phyloP scores from a whole-genome alignment of 495 filamentous ascomycete species.

The Aspergillus bertholletiae region DNA sequence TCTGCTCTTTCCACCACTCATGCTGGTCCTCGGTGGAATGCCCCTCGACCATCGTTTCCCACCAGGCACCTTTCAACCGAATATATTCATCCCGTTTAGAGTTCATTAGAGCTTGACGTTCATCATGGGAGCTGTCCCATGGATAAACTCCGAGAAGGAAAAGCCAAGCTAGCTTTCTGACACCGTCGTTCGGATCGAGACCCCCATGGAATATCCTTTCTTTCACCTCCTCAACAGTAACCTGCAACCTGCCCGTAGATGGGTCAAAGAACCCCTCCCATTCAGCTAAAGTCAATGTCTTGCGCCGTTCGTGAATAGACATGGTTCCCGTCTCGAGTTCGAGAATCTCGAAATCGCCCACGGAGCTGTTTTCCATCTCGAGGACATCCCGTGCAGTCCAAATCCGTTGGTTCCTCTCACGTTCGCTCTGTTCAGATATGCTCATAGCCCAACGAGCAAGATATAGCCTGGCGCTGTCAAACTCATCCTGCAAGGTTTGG shows the following conservation, averaged over 20 bases:
- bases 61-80: slow-evolving; percentile 90
- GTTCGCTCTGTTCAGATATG: slow-evolving; percentile 92
- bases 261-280: slow-evolving; percentile 85
- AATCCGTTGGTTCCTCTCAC: slow-evolving; percentile 76
- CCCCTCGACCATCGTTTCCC: slow-evolving; percentile 86
- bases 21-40: slow-evolving; percentile 70
- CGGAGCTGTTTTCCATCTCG: slow-evolving; percentile 87
- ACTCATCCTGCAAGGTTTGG: slow-evolving; percentile 91
- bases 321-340: slow-evolving; percentile 72
- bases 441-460: slow-evolving; percentile 98
- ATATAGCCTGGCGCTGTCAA: slow-evolving; percentile 92
- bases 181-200: slow-evolving; percentile 81
- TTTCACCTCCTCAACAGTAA: slow-evolving; percentile 89
- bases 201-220: slow-evolving; percentile 96
- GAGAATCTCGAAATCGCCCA: slow-evolving; percentile 93
- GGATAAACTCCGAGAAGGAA: slow-evolving; percentile 88
- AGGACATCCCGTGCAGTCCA: slow-evolving; percentile 92
- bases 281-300: slow-evolving; percentile 73
- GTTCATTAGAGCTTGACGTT: slow-evolving; percentile 74
- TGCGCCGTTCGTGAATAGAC: slow-evolving; percentile 68
- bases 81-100: slow-evolving; percentile 92
- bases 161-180: slow-evolving; percentile 93
- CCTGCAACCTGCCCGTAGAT: slow-evolving; percentile 63
- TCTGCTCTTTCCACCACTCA: slow-evolving; percentile 96
- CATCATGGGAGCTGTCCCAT: slow-evolving; percentile 81